Conservation (phyloP, 345 rosid species). For the Microthlaspi erraticum region DNA sequence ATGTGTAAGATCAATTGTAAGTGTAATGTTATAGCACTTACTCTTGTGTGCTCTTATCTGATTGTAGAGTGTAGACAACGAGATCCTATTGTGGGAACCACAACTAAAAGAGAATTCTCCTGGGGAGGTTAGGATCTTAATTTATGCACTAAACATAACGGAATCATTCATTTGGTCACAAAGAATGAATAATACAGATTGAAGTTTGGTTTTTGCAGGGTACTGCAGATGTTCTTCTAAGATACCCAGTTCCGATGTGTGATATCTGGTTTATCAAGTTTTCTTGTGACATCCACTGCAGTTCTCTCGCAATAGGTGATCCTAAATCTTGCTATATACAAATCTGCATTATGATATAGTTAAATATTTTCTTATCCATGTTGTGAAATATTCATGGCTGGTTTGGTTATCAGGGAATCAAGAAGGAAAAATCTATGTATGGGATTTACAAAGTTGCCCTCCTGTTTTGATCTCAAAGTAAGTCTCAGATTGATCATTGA, state of each 20-base stretch:
- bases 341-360: neutral
- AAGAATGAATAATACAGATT: conserved; percentile 8
- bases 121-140: conserved; percentile 71
- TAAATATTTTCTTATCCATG: neutral
- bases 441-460: conserved; percentile 95
- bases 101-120: conserved; percentile 96
- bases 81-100: conserved; percentile 94
- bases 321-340: conserved; percentile 6
- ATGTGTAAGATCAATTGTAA: conserved; percentile 9
- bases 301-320: conserved; percentile 81
- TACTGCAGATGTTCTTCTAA: conserved; percentile 83
- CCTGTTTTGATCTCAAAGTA: conserved; percentile 91
- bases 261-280: conserved; percentile 99
- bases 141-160: conserved; percentile 5
- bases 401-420: conserved; percentile 70
- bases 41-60: conserved; percentile 24
- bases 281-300: conserved; percentile 82
- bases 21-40: neutral
- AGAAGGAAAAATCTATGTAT: conserved; percentile 92
- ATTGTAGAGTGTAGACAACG: conserved; percentile 94
- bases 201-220: conserved; percentile 53
- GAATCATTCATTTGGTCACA: conserved; percentile 7
- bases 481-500: conserved; percentile 24
- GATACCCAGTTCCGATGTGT: conserved; percentile 89
- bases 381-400: conserved; percentile 11